Base-by-base conservation (phyloP, 2,329 filamentous ascomycete genomes). In the Epichloe elymi region DNA sequence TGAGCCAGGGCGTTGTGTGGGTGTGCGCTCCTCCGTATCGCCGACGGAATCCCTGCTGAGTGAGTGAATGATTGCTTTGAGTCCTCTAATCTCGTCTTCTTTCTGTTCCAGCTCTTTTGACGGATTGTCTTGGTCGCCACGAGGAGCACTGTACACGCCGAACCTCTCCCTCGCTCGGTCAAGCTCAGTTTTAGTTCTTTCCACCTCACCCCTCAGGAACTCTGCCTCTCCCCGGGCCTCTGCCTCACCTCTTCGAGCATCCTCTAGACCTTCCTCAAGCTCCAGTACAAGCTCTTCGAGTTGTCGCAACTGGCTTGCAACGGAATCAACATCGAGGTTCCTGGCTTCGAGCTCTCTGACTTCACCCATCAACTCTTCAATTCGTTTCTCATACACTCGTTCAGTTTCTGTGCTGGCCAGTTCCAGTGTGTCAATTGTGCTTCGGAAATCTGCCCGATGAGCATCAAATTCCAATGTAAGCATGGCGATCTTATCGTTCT, bases 21-120 rank as follows among this genome's bases (percentile, higher is more conserved):
- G 59, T 4, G 58, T 58, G n/a, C 54, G 59, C 54, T 66, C 61
- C 60, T 70, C 54, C 63, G 64, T 42, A 30, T 67, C 67, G 3
- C 74, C 72, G n/a, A 76, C 71, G 11, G 83, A 79, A 58, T 88
- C 88, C 54, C 88, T 79, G 65, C 89, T 95, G 38, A 98, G 75
- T 17, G 88, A 95, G 68, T 97, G 91, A 54, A 98, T 97, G 63
- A 98, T 97, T 42, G 93, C 91, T 68, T 97, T 98, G 57, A 98
- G 77, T 45, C 93, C 93, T 55, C 91, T 80, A 61, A 98, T 97
- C 71, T 98, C 93, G 60, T 98, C 93, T 61, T 98, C 91, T 64
- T 94, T 93, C 63, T 95, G 86, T 63, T 94, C 89, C 33, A 97
- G 69, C 56, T 95, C 89, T 65, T 88, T 88, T 42, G 79, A 76